phyloP scores from a whole-genome alignment of 495 filamentous ascomycete genomes.

The Podospora tetraspora region DNA sequence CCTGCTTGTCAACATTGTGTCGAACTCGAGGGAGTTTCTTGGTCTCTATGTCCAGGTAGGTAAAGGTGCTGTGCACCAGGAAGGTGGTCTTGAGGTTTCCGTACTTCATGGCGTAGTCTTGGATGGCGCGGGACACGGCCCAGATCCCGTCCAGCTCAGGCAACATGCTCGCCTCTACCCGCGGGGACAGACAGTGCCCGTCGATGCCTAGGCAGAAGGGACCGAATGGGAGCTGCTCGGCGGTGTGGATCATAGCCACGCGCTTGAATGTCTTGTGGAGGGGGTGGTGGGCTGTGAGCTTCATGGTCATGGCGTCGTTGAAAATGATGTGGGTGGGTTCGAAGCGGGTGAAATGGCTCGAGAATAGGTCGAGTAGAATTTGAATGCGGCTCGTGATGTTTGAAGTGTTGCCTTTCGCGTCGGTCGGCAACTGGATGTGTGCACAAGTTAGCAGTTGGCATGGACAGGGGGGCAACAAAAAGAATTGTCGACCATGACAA shows the following conservation, averaged over 20 bases:
- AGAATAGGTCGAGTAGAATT: constrained; percentile 16
- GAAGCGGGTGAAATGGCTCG: constrained; percentile 16
- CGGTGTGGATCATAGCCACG: constrained; percentile 28
- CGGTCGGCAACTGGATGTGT: background rate
- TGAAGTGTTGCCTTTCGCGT: background rate
- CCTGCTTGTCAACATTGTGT: constrained; percentile 26
- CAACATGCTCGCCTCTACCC: constrained; percentile 20
- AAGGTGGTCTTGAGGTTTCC: constrained; percentile 25
- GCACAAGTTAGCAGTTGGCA: background rate
- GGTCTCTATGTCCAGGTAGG: constrained; percentile 23
- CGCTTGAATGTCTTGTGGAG: constrained; percentile 19
- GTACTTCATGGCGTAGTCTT: constrained; percentile 23
- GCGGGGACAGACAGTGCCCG: constrained; percentile 26
- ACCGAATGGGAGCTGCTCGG: constrained; percentile 31
- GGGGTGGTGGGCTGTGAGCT: constrained; percentile 17
- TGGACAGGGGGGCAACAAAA: background rate
- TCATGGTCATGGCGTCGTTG: constrained; percentile 33
- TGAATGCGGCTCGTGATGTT: constrained; percentile 14
- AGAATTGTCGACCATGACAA: no score
- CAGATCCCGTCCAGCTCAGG: constrained; percentile 28
- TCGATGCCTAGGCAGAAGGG: constrained; percentile 22
- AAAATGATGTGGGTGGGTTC: constrained; percentile 31
- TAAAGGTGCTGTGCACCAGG: constrained; percentile 22
- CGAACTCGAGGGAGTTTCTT: constrained; percentile 20
- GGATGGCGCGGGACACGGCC: constrained; percentile 26